These are phyloP conservation scores for Ophiocordyceps camponoti-leonardi DNA, from an alignment of 2,329 filamentous ascomycete species.

Conservation along the genomic window DNA sequence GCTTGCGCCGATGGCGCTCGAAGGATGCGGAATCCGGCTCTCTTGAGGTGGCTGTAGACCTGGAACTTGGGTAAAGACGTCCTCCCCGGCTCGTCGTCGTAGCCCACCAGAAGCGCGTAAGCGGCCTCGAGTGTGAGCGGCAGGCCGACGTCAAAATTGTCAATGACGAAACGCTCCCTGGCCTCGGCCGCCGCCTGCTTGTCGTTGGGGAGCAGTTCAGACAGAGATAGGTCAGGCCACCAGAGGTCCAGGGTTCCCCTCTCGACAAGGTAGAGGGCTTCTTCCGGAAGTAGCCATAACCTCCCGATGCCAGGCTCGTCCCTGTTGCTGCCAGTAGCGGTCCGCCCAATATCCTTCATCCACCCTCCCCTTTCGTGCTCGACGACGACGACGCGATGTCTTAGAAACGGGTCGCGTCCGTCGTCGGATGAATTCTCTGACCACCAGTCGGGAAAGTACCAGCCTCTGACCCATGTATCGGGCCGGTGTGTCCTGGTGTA, in stretches of 20 bases:
- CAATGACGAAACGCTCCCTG: conserved; percentile 8
- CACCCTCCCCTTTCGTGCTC: conserved; percentile 56
- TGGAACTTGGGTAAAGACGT: conserved; percentile 63
- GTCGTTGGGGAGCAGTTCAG: conserved; percentile 25
- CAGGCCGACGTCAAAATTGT: conserved; percentile 44
- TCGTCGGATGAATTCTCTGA: conserved; percentile 6
- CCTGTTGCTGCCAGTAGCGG: conserved; percentile 31
- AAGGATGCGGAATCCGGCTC: conserved; percentile 65
- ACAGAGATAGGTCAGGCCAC: conserved; percentile 49
- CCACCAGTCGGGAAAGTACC: conserved; percentile 54
- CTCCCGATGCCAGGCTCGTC: conserved; percentile 39
- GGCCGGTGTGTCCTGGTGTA: conserved; percentile 59
- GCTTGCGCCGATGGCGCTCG: conserved; percentile 34
- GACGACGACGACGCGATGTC: conserved; percentile 45
- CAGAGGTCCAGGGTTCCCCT: conserved; percentile 73
- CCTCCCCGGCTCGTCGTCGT: conserved; percentile 43
- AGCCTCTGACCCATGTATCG: conserved; percentile 48
- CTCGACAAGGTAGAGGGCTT: conserved; percentile 79
- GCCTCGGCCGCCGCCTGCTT: conserved; percentile 7
- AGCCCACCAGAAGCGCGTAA: conserved; percentile 68
- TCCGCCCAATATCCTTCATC: conserved; percentile 60
- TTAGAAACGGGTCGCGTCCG: conserved; percentile 11
- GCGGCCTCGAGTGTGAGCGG: conserved; percentile 84
- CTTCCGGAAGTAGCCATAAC: conserved; percentile 79
- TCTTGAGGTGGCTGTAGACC: conserved; percentile 72